Percentiles rank a stretch among this genome's conserved stretches.
phyloP scores from a whole-genome alignment of 2,329 filamentous ascomycete genomes.

The Drechslerella dactyloides region DNA sequence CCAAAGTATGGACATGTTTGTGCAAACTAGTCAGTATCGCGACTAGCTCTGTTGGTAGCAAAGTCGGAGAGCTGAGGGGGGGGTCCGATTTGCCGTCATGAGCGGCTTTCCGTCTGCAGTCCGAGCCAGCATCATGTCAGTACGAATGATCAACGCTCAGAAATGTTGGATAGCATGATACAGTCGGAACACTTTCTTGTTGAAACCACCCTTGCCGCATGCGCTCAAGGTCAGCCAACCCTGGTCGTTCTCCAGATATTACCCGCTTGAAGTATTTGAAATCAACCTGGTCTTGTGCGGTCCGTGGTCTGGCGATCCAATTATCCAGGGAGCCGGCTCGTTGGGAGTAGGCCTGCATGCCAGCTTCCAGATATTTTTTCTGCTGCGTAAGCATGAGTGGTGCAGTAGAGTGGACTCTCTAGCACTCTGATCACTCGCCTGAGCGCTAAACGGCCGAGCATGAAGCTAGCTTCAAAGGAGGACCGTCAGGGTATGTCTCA shows the following conservation, averaged over 20 bases:
- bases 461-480: slow-evolving; percentile 25
- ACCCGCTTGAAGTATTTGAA: slow-evolving; percentile 46
- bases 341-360: slow-evolving; percentile 42
- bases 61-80: background rate
- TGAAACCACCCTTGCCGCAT: slow-evolving; percentile 24
- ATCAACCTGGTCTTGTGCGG: slow-evolving; percentile 34
- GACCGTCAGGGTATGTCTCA: slow-evolving; percentile 12
- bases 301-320: slow-evolving; percentile 36
- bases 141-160: slow-evolving; percentile 23
- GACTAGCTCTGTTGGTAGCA: background rate
- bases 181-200: slow-evolving; percentile 7
- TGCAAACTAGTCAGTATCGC: background rate
- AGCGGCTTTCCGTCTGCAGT: background rate
- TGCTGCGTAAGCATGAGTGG: no score
- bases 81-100: background rate
- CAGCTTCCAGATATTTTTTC: no score
- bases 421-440: slow-evolving; percentile 33
- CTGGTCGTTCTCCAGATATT: slow-evolving; percentile 44
- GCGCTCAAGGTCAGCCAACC: slow-evolving; percentile 32
- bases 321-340: slow-evolving; percentile 42
- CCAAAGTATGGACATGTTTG: no score
- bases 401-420: slow-evolving; percentile 2
- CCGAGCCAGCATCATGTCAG: no score
- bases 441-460: slow-evolving; percentile 47
- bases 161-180: slow-evolving; percentile 10